Conservation (phyloP, 2,329 filamentous ascomycete genomes). For the Xylaria multiplex region DNA sequence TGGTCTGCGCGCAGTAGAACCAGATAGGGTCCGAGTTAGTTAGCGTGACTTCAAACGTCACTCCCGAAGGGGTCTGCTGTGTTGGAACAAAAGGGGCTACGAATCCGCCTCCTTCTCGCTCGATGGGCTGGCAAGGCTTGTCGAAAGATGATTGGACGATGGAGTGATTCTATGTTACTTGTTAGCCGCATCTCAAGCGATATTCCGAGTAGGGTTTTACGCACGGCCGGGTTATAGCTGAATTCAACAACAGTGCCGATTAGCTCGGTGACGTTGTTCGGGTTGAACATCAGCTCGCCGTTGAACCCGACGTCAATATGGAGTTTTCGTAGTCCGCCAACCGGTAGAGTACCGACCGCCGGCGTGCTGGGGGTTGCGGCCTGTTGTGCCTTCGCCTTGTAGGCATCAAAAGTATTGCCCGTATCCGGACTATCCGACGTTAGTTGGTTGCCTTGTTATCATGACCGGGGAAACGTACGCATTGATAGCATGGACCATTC, state of each 20-base stretch:
- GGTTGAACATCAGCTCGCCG: conserved; percentile 48
- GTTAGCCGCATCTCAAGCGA: neutral
- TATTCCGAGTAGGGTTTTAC: conserved; percentile 10
- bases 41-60: conserved; percentile 49
- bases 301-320: conserved; percentile 50
- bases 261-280: conserved; percentile 50
- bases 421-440: conserved; percentile 40
- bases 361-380: conserved; percentile 46
- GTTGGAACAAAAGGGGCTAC: conserved; percentile 54
- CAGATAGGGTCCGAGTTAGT: conserved; percentile 50
- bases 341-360: conserved; percentile 45
- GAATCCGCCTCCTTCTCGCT: conserved; percentile 48
- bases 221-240: conserved; percentile 49
- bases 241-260: conserved; percentile 51
- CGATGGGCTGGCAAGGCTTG: conserved; percentile 53
- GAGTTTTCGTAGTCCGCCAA: conserved; percentile 49
- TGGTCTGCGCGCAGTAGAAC: conserved; percentile 53
- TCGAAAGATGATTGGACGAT: conserved; percentile 54
- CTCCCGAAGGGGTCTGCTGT: conserved; percentile 45
- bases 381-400: conserved; percentile 45
- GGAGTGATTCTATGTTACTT: conserved; percentile 48
- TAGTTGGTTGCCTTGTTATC: conserved; percentile 12
- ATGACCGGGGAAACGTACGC: conserved; percentile 44
- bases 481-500: conserved; percentile 55
- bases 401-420: conserved; percentile 52